Evolutionary conservation across 2,329 filamentous ascomycete genomes (phyloP), one percentile per base, ranked within the genome.

Genomic region (Ceratocystis papillata): DNA sequence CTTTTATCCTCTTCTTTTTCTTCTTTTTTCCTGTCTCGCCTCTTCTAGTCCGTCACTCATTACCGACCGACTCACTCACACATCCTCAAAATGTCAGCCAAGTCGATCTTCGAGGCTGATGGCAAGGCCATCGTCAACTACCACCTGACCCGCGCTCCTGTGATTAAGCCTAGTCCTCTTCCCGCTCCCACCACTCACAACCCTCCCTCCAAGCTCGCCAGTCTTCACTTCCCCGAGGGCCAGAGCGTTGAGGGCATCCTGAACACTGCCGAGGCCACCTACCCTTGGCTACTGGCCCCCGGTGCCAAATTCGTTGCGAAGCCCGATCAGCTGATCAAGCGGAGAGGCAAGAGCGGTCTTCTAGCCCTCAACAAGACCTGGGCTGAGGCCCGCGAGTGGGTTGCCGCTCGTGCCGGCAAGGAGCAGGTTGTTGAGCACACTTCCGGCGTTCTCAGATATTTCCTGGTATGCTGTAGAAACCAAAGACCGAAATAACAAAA

Each of bases 51-150:
- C 55, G 67, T 67, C 68, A 69, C 67, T 70, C 69, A 69, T 41
- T 41, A 71, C 48, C 64, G 59, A 64, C 61, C 67, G 71, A 70
- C 70, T 70, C 73, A 76, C 68, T 3, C 37, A 72, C 45, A 41
- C 41, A 15, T 44, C 63, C 33, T 48, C 66, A 65, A 60, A 65
- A 79, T 79, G 77, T 79, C 77, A 72, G 77, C 94, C 79, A 99
- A 99, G 82, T 89, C 93, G 72, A 97, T 99, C 77, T 81, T 89
- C 83, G 94, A 99, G 84, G 93, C 93, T 83, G 94, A 99, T 82
- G 94, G 94, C 86, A 99, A 99, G 89, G 94, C 94, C 85, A 97
- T 99, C 83, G 85, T 99, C 85, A 97, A 96, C 89, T 99, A 97
- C 85, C 94, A 97, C 84, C 91, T 99, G 80, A 97, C 94, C 73